A percentile compares a stretch with the other conserved stretches of the same genome.
Evolutionary conservation across 192 early-diverging fungal species (phyloP).

Genomic region (Linnemannia exigua): DNA sequence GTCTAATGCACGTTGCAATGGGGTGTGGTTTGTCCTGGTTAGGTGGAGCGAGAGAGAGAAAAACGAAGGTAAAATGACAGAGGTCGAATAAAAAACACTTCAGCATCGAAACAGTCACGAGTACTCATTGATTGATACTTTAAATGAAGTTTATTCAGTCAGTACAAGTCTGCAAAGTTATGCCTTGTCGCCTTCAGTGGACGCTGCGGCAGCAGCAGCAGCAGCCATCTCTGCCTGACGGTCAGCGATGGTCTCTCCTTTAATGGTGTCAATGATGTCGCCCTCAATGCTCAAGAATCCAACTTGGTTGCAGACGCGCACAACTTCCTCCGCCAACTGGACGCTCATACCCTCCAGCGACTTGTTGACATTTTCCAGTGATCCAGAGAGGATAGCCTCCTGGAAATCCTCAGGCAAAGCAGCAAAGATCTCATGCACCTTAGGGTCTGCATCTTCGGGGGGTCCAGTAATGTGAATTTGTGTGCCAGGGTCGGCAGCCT

Average conservation of each 20-base stretch:
- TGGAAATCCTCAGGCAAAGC: slow-evolving; percentile 80
- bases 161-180: not conserved
- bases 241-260: slow-evolving; percentile 57
- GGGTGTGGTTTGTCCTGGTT: not conserved
- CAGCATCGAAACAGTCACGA: slow-evolving; percentile 12
- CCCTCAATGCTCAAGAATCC: slow-evolving; percentile 71
- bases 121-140: not conserved
- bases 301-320: slow-evolving; percentile 79
- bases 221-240: slow-evolving; percentile 52
- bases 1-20: not conserved
- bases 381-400: slow-evolving; percentile 80
- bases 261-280: slow-evolving; percentile 59
- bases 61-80: not conserved
- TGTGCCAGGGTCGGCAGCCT: slow-evolving; percentile 77
- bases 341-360: slow-evolving; percentile 77
- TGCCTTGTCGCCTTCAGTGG: slow-evolving; percentile 11
- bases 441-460: slow-evolving; percentile 69
- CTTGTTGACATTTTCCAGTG: slow-evolving; percentile 88
- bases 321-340: slow-evolving; percentile 82
- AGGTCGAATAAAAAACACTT: not conserved
- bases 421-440: slow-evolving; percentile 75
- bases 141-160: not conserved
- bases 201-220: slow-evolving; percentile 30
- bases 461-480: slow-evolving; percentile 80
- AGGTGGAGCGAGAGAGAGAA: not conserved